Conservation (phyloP, 352 stramenopile species). For the Thraustochytrium striatum region DNA sequence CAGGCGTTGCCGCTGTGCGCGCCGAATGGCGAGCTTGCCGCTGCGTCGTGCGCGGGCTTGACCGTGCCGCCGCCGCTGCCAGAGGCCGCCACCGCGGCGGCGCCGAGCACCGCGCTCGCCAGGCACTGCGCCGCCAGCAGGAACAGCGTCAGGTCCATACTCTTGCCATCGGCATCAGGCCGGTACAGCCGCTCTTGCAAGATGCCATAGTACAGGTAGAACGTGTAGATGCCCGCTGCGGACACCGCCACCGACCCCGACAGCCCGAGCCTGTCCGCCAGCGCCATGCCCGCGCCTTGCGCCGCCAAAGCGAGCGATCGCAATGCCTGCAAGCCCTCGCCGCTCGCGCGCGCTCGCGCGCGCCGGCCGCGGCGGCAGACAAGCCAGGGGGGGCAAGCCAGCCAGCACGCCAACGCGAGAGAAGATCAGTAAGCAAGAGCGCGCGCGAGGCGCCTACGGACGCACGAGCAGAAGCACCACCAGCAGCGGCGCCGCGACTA, state of each 20-base stretch:
- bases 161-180: conserved; percentile 61
- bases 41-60: background rate
- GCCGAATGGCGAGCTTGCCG: conserved; percentile 21
- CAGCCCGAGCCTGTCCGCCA: too few species aligned
- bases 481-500: too few species aligned
- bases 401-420: too few species aligned
- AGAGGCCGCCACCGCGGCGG: conserved; percentile 46
- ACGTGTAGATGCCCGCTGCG: conserved; percentile 16
- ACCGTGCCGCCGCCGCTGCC: background rate
- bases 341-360: too few species aligned
- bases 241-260: conserved; percentile 23
- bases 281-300: too few species aligned
- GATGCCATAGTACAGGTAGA: conserved; percentile 45
- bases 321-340: too few species aligned
- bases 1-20: background rate
- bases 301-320: too few species aligned
- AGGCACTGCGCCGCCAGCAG: conserved; percentile 83
- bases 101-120: conserved; percentile 75
- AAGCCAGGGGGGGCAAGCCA: too few species aligned
- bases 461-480: too few species aligned
- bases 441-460: too few species aligned
- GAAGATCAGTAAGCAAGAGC: too few species aligned
- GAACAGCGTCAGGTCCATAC: conserved; percentile 80
- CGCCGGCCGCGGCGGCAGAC: too few species aligned
- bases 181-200: conserved; percentile 49